Evolutionary conservation across 31 red algal genomes (phyloP).

Genomic region (Pterothamnion heteromorphum): DNA sequence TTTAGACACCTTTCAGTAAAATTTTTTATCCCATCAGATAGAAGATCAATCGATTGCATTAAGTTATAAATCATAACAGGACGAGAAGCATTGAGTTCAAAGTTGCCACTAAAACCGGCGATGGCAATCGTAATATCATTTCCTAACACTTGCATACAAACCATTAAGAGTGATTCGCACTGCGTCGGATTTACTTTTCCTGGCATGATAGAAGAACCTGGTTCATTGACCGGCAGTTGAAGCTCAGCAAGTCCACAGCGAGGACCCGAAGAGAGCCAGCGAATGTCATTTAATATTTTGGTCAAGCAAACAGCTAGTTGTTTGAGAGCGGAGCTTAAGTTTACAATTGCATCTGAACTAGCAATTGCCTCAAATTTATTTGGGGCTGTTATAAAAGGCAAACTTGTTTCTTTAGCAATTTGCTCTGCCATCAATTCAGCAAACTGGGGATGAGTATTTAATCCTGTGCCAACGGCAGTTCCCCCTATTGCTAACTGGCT

Average conservation of each 20-base stretch:
- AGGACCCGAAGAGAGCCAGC: slow-evolving; percentile 80
- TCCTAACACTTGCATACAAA: slow-evolving; percentile 85
- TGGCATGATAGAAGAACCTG: slow-evolving; percentile 95
- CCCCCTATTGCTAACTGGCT: slow-evolving; percentile 90
- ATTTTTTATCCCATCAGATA: slow-evolving; percentile 63
- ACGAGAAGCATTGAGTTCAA: slow-evolving; percentile 96
- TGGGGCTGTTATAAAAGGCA: slow-evolving; percentile 73
- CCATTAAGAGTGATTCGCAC: slow-evolving; percentile 91
- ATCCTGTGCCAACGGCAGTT: slow-evolving; percentile 94
- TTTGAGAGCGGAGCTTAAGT: slow-evolving; percentile 66
- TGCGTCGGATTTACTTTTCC: slow-evolving; percentile 99
- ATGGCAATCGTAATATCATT: slow-evolving; percentile 79
- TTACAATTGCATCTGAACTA: slow-evolving; percentile 82
- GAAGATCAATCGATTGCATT: slow-evolving; percentile 66
- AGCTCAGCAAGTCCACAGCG: slow-evolving; percentile 90
- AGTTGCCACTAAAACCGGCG: slow-evolving; percentile 86
- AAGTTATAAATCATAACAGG: slow-evolving; percentile 87
- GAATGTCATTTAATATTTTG: slow-evolving; percentile 97
- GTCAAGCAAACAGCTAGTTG: slow-evolving; percentile 61
- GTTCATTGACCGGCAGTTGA: slow-evolving; percentile 85
- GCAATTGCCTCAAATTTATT: slow-evolving; percentile 98
- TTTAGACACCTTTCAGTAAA: slow-evolving; percentile 75
- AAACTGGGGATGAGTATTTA: slow-evolving; percentile 80
- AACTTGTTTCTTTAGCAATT: slow-evolving; percentile 60
- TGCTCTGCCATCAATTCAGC: slow-evolving; percentile 62